phyloP scores from a whole-genome alignment of 169 alveolate species.

The Eimeria tenella region DNA sequence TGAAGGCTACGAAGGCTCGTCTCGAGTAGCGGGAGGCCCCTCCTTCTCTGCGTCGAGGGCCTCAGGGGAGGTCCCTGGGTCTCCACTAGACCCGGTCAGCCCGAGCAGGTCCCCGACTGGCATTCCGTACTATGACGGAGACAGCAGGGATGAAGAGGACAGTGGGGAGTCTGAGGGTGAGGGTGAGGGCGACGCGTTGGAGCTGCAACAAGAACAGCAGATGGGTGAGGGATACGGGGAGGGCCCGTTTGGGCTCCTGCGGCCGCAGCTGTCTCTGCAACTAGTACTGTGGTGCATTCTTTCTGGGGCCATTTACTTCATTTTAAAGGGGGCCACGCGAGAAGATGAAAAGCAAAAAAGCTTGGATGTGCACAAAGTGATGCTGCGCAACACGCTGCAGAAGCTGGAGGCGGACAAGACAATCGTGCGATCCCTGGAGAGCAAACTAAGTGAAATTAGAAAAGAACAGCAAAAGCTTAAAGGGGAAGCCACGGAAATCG shows the following conservation, averaged over 20 bases:
- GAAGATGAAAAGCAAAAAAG: conserved; percentile 29
- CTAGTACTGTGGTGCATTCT: not conserved
- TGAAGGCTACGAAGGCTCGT: no score
- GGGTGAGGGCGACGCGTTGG: not conserved
- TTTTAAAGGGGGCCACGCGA: conserved; percentile 3
- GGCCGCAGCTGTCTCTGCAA: conserved; percentile 7
- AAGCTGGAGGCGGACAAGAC: not conserved
- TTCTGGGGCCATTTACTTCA: not conserved
- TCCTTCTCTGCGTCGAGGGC: no score
- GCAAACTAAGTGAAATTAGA: not conserved
- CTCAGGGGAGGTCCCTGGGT: no score
- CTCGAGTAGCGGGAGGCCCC: no score
- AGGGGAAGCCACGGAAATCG: not conserved
- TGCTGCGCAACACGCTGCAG: not conserved
- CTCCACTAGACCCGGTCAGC: no score
- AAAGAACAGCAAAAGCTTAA: no score
- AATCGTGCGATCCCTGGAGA: not conserved
- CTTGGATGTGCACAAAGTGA: not conserved
- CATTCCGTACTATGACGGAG: not conserved
- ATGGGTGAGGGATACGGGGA: not conserved
- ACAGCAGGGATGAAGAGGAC: not conserved
- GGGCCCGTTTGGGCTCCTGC: not conserved
- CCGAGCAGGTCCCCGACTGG: not conserved
- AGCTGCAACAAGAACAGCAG: not conserved
- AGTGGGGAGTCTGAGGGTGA: not conserved